Base-by-base conservation (phyloP, 1,139 yeast genomes). In the Yamadazyma sp. region DNA sequence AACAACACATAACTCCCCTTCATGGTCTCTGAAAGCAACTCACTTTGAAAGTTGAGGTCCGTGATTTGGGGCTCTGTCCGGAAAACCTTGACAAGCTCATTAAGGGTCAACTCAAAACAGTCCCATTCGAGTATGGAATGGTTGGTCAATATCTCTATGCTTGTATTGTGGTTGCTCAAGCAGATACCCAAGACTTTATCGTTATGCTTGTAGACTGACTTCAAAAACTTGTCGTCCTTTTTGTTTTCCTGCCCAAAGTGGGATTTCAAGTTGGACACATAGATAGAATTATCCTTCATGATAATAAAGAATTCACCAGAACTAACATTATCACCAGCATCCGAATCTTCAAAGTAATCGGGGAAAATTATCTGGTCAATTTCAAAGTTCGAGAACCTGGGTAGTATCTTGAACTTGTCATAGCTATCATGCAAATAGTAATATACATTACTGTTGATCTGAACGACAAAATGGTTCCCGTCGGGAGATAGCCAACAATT, bases 401-500 rank as follows among this genome's bases (percentile, higher is more conserved):
- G 59, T 15, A 71, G 50, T 2, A 54, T 44, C 40, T 70, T 70
- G 45, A 69, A 66, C 10, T 56, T 51, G 5, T 50, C 50, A 41
- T 69, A 67, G 0, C 59, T 44, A 16, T 54, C 52, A 43, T 67
- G 64, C 31, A 69, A 51, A 41, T 67, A 66, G 47, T 51, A 67
- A 43, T 62, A 61, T 6, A 42, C 45, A 6, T 50, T 45, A 22
- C 51, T 39, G 33, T 56, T 57, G 4, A 60, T 44, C 39, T 64
- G 67, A 3, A 64, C 46, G 4, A 70, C 48, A 33, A 71, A 57
- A 40, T 66, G 71, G 4, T 44, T 39, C 1, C 76, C 76, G 41
- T 56, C 57, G 3, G 72, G 70, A 38, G 70, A 67, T 10, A 67
- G 43, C 76, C 76, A 71, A 14, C 61, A 47, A 33, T 59, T 50